Evolutionary conservation across 2,329 filamentous ascomycete genomes (phyloP).

Genomic region (Cercospora zeina): DNA sequence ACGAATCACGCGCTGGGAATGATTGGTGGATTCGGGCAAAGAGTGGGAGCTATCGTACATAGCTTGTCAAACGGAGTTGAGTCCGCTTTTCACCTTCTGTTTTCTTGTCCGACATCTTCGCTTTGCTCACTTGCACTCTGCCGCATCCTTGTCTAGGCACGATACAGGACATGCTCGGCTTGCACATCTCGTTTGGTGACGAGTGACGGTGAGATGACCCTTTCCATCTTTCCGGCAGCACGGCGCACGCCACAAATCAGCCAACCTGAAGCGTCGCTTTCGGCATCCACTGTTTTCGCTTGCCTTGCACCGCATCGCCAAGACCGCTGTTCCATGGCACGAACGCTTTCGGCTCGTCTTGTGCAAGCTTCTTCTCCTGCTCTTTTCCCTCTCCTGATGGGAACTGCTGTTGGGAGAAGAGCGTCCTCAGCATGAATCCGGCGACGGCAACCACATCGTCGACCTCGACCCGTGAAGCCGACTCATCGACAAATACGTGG

Average conservation of each 20-base stretch:
- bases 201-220: not conserved
- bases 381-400: not conserved
- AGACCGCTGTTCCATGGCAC: not conserved
- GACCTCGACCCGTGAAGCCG: not conserved
- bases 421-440: not conserved
- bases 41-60: not conserved
- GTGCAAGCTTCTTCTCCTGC: not conserved
- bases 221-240: not conserved
- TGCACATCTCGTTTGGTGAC: not conserved
- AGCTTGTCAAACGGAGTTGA: not conserved
- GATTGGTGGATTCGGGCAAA: no score
- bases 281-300: slow-evolving; percentile 1
- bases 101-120: not conserved
- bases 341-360: slow-evolving; percentile 3
- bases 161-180: not conserved
- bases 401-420: not conserved
- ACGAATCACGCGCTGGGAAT: not conserved
- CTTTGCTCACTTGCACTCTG: not conserved
- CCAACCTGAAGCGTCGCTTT: not conserved
- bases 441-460: not conserved
- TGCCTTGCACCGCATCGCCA: not conserved
- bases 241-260: slow-evolving; percentile 1
- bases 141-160: not conserved
- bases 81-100: not conserved
- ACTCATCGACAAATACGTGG: slow-evolving; percentile 1